Evolutionary conservation across 169 alveolate genomes (phyloP), one percentile per base, ranked within the genome.

Genomic region (Plasmodium inui): DNA sequence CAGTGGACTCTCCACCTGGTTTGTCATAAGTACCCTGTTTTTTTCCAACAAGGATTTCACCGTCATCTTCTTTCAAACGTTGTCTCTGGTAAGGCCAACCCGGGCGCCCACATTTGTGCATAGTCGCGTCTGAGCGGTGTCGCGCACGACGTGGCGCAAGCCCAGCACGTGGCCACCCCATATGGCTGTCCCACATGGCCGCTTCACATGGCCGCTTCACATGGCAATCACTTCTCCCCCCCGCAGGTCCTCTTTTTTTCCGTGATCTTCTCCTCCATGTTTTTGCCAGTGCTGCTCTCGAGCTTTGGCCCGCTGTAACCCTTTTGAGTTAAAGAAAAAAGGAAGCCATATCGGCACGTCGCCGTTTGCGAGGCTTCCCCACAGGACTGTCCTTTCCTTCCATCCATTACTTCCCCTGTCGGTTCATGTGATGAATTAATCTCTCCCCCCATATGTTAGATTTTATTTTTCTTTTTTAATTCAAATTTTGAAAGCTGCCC

Each of bases 1-100:
- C 83, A 97, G 98, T 4, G 96, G 97, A n/a, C 61, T 97, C 86
- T 96, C 98, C 39, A 97, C 98, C 28, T 96, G 95, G 94, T 96
- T 95, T 39, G 97, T 96, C 44, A 97, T 97, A 55, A 81, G 96
- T 19, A 95, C 96, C 50, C 71, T 97, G 32, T 96, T 97, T n/a
- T 95, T 95, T 46, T 91, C 97, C 3, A 95, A 96, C 84, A 95
- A 96, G 46, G 96, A 95, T 83, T 97, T 96, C 32, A 94, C 97
- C 10, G 95, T 91, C 41, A 96, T 96, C 7, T 97, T 97, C 85
- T 97, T 96, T 86, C 96, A 95, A 92, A 97, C 97, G 96, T 90
- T 96, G 95, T 93, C 97, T 30, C 92, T 97, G 91, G 98, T 97
- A 88, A 61, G 26, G 9, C 14, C 30, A 10, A n/a, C 26, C 22